Evolutionary conservation across 371 early-diverging fungal species (phyloP).

Genomic region (Choanephora cucurbitarum): DNA sequence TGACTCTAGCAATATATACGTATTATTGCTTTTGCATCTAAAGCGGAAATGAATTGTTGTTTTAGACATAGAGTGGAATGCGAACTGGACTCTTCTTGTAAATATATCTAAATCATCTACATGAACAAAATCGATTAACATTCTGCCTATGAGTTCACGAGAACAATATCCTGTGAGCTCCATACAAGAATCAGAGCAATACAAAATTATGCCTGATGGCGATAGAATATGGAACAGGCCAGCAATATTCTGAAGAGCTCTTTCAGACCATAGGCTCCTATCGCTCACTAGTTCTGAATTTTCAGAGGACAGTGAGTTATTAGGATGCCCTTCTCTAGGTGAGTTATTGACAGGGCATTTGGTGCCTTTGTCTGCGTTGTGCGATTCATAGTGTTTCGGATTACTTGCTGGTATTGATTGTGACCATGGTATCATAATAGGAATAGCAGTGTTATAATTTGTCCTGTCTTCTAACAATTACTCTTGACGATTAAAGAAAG

Average conservation of each 20-base stretch:
- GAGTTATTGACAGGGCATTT: no score
- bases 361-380: no score
- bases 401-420: no score
- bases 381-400: no score
- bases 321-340: no score
- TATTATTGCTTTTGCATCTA: constrained; percentile 42
- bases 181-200: constrained; percentile 53
- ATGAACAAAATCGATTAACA: constrained; percentile 53
- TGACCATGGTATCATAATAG: no score
- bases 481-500: no score
- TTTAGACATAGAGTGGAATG: constrained; percentile 26
- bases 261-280: constrained; percentile 34
- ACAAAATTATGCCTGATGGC: constrained; percentile 46
- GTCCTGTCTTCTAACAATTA: no score
- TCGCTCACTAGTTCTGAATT: constrained; percentile 8
- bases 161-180: constrained; percentile 51
- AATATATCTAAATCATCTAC: constrained; percentile 54
- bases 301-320: no score
- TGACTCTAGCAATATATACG: constrained; percentile 45
- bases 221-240: constrained; percentile 58
- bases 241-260: constrained; percentile 53
- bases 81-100: constrained; percentile 34
- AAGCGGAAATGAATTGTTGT: constrained; percentile 42
- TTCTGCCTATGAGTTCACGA: constrained; percentile 51
- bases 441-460: no score